Base-by-base conservation (phyloP, 2,329 filamentous ascomycete species). In the Thermoascus crustaceus region DNA sequence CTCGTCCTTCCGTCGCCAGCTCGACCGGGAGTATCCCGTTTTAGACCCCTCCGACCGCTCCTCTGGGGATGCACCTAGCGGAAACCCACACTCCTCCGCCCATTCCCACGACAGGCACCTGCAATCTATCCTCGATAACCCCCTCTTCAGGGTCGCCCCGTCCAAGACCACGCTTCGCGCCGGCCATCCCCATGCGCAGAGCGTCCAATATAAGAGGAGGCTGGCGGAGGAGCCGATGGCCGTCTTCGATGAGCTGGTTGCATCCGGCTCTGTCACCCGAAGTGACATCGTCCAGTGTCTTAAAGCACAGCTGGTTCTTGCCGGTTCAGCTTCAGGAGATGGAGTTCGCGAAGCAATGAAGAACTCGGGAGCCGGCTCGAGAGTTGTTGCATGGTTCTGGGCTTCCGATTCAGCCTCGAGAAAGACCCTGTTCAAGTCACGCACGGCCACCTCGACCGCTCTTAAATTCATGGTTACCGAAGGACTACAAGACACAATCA, bases 1-100 rank as follows among this genome's bases (percentile, higher is more conserved):
- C 14, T 69, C 67, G 25, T 80, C 76, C 8, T 82, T 82, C 54
- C 69, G 75, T 45, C 64, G 69, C 32, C 75, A 80, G 39, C 68
- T 82, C 26, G 76, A 82, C 48, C 66, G 63, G 35, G 69, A 73
- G 39, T 71, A 80, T 57, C 71, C 69, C 11, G 49, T 54, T 20
- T 44, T 48, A n/a, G 41, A 43, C 25, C 37, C 38, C 9, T 21
- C 46, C 32, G 41, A 43, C 9, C 35, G 44, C n/a, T n/a, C n/a
- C n/a, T n/a, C n/a, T n/a, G 42, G 47, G 32, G 38, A 42, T 17
- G 21, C 21, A 30, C 30, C 43, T 10, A 39, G 48, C 22, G 45
- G 43, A 22, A 49, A 57, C 33, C 38, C 47, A 21, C 43, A 52
- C 39, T 53, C 50, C 16, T 53, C 57, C 11, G 44, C 39, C 16